Evolutionary conservation across 345 rosid species (phyloP).

Genomic region (Aegle marmelos): DNA sequence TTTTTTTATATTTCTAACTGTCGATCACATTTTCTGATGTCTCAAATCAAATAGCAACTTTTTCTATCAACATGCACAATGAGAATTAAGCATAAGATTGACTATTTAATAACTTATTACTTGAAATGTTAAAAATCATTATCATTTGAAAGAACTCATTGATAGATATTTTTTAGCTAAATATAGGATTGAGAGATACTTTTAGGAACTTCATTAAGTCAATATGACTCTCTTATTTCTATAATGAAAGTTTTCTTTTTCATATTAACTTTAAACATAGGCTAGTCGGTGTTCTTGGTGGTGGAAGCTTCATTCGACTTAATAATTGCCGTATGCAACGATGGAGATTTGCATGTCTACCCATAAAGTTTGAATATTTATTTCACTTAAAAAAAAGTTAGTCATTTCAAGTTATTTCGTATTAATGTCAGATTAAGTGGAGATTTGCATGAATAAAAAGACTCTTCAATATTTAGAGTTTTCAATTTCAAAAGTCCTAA

Average conservation of each 20-base stretch:
- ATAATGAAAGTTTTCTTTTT: background rate
- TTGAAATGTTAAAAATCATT: no score
- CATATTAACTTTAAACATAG: background rate
- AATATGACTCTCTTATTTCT: background rate
- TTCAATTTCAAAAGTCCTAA: no score
- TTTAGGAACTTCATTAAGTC: background rate
- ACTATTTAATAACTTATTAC: background rate
- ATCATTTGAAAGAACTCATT: background rate
- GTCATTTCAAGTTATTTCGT: background rate
- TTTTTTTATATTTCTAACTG: no score
- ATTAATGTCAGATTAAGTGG: background rate
- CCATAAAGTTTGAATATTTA: background rate
- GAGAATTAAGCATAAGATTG: no score
- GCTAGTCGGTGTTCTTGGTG: background rate
- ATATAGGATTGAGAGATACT: background rate
- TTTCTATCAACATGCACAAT: no score
- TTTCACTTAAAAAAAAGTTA: background rate
- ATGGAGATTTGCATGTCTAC: background rate
- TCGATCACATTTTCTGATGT: no score
- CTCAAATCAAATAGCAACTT: no score
- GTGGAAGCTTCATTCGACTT: slow-evolving; percentile 12
- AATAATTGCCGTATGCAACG: background rate
- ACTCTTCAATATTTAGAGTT: no score
- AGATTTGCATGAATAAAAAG: no score
- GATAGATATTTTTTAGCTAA: background rate